These are phyloP conservation scores for Cutaneotrichosporon sp. DNA, from an alignment of 1,284 basidiomycete genomes.

Conservation along the genomic window DNA sequence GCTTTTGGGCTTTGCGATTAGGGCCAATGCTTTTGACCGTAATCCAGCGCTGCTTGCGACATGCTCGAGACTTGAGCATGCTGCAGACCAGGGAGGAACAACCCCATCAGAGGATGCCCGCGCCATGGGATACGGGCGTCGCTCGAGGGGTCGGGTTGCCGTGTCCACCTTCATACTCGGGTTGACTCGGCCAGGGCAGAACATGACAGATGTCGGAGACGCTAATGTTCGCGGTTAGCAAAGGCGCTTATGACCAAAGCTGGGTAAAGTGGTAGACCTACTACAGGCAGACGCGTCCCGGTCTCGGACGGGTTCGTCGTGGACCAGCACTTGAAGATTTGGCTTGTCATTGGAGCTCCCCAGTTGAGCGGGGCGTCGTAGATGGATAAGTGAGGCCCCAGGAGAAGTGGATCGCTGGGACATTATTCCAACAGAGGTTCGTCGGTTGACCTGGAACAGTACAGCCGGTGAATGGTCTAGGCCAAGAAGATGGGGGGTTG, in stretches of 20 bases:
- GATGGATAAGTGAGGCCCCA: constrained; percentile 37
- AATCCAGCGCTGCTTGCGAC: not conserved
- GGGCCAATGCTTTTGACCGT: not conserved
- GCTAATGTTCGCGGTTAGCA: constrained; percentile 2
- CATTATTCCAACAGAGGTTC: not conserved
- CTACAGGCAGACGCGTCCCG: constrained; percentile 8
- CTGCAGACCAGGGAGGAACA: not conserved
- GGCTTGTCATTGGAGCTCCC: not conserved
- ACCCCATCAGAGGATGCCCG: constrained; percentile 1
- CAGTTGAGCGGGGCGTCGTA: constrained; percentile 30
- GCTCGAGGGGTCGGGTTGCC: not conserved
- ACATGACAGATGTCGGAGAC: constrained; percentile 14
- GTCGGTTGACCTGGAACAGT: too few relatives aligned
- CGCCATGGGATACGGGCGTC: not conserved
- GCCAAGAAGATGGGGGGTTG: too few relatives aligned
- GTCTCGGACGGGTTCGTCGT: constrained; percentile 1
- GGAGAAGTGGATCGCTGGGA: constrained; percentile 19
- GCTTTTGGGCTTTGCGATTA: constrained; percentile 11
- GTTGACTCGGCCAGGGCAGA: constrained; percentile 11
- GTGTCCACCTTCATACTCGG: constrained; percentile 14
- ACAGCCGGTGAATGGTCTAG: too few relatives aligned
- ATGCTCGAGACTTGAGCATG: not conserved
- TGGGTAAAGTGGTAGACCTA: not conserved
- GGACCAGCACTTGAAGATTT: constrained; percentile 8
- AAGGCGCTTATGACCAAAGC: not conserved